Percentiles rank a stretch among this genome's conserved stretches.
Evolutionary conservation across 2,329 filamentous ascomycete species (phyloP).

Genomic region (Sporothrix sp.): DNA sequence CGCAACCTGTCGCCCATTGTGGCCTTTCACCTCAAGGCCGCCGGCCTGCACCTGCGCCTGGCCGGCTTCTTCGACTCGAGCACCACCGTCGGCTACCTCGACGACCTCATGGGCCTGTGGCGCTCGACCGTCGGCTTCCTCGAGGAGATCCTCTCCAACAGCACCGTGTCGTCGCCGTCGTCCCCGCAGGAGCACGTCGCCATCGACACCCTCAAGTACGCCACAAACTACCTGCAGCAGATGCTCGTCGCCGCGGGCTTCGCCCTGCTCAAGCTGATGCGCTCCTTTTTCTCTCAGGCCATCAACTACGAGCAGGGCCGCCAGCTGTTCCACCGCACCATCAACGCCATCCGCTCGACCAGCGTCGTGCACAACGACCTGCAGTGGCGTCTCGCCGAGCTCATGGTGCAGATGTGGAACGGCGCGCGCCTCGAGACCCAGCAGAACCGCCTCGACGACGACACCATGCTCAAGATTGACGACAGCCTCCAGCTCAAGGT

Average conservation of each 20-base stretch:
- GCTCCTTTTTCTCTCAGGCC: conserved; percentile 64
- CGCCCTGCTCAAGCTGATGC: conserved; percentile 66
- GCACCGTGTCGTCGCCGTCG: conserved; percentile 32
- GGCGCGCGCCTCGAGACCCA: conserved; percentile 45
- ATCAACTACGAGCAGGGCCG: conserved; percentile 60
- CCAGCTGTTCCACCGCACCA: conserved; percentile 59
- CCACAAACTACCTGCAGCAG: conserved; percentile 70
- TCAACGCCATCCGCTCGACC: conserved; percentile 59
- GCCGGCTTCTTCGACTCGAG: conserved; percentile 76
- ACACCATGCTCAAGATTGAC: conserved; percentile 46
- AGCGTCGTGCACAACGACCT: conserved; percentile 72
- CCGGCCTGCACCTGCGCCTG: conserved; percentile 64
- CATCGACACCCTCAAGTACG: conserved; percentile 52
- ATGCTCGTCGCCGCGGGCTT: conserved; percentile 78
- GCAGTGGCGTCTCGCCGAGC: conserved; percentile 67
- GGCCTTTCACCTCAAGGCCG: conserved; percentile 60
- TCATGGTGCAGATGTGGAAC: conserved; percentile 85
- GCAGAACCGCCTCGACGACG: conserved; percentile 38
- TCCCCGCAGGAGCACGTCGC: conserved; percentile 36
- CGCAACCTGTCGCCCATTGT: conserved; percentile 48
- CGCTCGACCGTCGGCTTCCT: conserved; percentile 61
- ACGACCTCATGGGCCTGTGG: conserved; percentile 68
- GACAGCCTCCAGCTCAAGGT: conserved; percentile 70
- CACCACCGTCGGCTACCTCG: conserved; percentile 58
- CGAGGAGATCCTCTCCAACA: conserved; percentile 50